Evolutionary conservation across 352 stramenopile genomes (phyloP).

Genomic region (Globisporangium cederbergense): DNA sequence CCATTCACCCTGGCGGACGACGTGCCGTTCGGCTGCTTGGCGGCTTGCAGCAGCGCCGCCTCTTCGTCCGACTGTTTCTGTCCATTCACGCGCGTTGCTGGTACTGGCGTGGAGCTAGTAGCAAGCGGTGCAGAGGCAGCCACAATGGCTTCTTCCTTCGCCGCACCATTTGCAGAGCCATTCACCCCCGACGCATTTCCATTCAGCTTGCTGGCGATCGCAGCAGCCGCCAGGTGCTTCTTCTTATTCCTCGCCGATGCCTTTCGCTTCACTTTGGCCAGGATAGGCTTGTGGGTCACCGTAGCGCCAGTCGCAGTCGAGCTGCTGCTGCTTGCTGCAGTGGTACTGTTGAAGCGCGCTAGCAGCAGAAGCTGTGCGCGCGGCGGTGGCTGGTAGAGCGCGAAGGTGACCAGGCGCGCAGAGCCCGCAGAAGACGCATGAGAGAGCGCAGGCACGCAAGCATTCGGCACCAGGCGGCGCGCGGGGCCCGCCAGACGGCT

Average conservation of each 20-base stretch:
- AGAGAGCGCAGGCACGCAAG: background rate
- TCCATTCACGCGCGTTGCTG: constrained; percentile 4
- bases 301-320: background rate
- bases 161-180: constrained; percentile 3
- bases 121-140: background rate
- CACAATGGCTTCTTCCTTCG: background rate
- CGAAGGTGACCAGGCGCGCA: background rate
- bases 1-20: constrained; percentile 6
- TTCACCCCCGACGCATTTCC: constrained; percentile 4
- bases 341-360: constrained; percentile 16
- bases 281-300: constrained; percentile 20
- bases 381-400: constrained; percentile 3
- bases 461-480: constrained; percentile 4
- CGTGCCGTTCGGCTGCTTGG: constrained; percentile 12
- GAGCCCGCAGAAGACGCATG: background rate
- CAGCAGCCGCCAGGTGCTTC: constrained; percentile 12
- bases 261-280: constrained; percentile 23
- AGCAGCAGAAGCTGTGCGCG: constrained; percentile 3
- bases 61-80: constrained; percentile 16
- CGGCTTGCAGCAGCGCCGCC: constrained; percentile 9
- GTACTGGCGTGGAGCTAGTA: background rate
- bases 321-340: background rate
- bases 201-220: constrained; percentile 22
- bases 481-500: constrained; percentile 13
- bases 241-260: constrained; percentile 15